Percentiles rank a stretch among this genome's conserved stretches.
Conservation (phyloP, 805 yeast genomes). For the Saccharomycopsis sp. region DNA sequence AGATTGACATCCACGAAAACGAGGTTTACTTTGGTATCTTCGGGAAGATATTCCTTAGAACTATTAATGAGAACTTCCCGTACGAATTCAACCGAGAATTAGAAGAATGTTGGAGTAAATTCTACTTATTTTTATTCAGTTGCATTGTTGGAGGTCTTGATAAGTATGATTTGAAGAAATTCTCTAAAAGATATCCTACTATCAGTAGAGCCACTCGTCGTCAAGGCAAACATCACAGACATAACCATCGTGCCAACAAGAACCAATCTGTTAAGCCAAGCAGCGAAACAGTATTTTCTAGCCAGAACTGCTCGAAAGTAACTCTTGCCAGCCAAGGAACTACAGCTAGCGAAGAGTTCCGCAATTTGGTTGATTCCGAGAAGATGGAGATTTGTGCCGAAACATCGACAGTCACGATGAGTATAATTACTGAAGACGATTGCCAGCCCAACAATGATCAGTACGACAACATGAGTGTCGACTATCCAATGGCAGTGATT, state of each 20-base stretch:
- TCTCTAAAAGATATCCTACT: neutral
- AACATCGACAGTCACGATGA: neutral
- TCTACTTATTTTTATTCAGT: constrained; percentile 18
- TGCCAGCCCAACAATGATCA: neutral
- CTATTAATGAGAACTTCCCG: constrained; percentile 20
- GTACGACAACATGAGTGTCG: neutral
- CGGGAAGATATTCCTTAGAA: constrained; percentile 18
- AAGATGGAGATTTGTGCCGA: neutral
- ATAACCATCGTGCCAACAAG: neutral
- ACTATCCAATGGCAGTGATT: neutral
- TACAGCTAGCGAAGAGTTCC: neutral
- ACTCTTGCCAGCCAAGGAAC: neutral
- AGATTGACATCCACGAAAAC: constrained; percentile 12
- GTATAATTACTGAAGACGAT: neutral
- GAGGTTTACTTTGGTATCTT: constrained; percentile 17
- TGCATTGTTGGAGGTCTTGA: constrained; percentile 21
- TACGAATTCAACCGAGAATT: constrained; percentile 13
- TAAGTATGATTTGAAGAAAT: constrained; percentile 1
- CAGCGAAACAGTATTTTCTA: neutral
- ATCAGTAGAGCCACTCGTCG: neutral
- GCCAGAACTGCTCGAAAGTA: neutral
- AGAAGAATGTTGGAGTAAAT: constrained; percentile 17
- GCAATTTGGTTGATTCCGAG: neutral
- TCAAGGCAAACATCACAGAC: neutral
- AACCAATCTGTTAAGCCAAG: neutral